Evolutionary conservation across 73 alveolate genomes (phyloP).

Genomic region (Paramecium octaurelia): DNA sequence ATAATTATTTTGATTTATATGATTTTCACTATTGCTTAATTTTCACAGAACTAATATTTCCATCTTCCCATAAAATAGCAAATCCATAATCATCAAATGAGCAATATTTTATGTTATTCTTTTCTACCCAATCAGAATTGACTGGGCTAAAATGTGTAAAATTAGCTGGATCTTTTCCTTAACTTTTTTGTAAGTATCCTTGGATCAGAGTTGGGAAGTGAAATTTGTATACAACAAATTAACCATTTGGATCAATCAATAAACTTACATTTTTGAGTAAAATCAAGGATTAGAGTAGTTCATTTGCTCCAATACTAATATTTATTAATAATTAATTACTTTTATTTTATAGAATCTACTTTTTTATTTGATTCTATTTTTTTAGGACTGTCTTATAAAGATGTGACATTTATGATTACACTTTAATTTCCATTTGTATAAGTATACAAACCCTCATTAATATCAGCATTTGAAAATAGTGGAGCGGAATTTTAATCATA

Average conservation of each 20-base stretch:
- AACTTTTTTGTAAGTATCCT: neutral
- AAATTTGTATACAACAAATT: neutral
- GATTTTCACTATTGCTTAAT: neutral
- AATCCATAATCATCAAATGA: neutral
- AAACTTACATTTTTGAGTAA: neutral
- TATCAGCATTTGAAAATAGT: neutral
- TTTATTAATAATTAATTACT: neutral
- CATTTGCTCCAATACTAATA: neutral
- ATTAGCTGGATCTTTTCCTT: neutral
- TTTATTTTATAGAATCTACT: neutral
- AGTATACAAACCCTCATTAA: neutral
- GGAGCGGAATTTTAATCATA: neutral
- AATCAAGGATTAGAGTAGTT: neutral
- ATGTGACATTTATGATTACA: neutral
- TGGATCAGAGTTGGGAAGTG: neutral
- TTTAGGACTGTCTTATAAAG: neutral
- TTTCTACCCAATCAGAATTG: neutral
- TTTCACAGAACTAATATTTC: neutral
- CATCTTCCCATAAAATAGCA: neutral
- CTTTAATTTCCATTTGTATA: neutral
- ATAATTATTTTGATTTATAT: neutral
- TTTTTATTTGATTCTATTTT: neutral
- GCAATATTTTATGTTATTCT: neutral
- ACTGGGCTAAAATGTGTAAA: neutral
- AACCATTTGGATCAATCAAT: conserved; percentile 2